Conservation (phyloP, 2,329 filamentous ascomycete genomes). For the Fusarium sp. region DNA sequence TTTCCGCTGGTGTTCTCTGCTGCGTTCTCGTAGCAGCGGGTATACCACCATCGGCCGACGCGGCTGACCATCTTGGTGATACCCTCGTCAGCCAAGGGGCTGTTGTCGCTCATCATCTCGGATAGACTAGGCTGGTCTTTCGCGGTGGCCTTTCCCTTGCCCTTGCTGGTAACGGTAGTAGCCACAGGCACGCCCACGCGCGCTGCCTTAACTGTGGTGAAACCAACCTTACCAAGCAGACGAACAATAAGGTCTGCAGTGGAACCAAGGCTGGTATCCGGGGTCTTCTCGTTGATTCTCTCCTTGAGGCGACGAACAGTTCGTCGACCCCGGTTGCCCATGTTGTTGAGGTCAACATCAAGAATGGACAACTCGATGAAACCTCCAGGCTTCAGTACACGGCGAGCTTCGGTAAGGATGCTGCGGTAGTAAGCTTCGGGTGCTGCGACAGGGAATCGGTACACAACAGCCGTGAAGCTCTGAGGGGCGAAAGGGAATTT, state of each 20-base stretch:
- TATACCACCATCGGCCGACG: constrained; percentile 97
- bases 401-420: constrained; percentile 79
- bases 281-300: constrained; percentile 70
- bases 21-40: constrained; percentile 85
- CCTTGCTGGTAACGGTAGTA: constrained; percentile 56
- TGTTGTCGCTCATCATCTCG: constrained; percentile 78
- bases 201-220: constrained; percentile 78
- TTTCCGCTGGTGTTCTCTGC: constrained; percentile 59
- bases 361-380: constrained; percentile 83
- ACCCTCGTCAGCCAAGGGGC: constrained; percentile 79
- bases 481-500: constrained; percentile 81
- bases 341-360: constrained; percentile 84
- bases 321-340: constrained; percentile 78
- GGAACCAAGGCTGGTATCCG: constrained; percentile 70
- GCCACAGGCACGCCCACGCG: constrained; percentile 82
- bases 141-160: constrained; percentile 9
- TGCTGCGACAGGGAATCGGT: constrained; percentile 79
- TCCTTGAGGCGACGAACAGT: constrained; percentile 79
- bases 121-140: constrained; percentile 68
- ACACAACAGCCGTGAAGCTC: constrained; percentile 81
- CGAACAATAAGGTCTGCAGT: constrained; percentile 72
- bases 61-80: constrained; percentile 93
- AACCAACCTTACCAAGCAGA: constrained; percentile 75
- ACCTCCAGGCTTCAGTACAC: constrained; percentile 81
- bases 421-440: constrained; percentile 77